Conservation (phyloP, 2,329 filamentous ascomycete genomes). For the Oidium heveae region DNA sequence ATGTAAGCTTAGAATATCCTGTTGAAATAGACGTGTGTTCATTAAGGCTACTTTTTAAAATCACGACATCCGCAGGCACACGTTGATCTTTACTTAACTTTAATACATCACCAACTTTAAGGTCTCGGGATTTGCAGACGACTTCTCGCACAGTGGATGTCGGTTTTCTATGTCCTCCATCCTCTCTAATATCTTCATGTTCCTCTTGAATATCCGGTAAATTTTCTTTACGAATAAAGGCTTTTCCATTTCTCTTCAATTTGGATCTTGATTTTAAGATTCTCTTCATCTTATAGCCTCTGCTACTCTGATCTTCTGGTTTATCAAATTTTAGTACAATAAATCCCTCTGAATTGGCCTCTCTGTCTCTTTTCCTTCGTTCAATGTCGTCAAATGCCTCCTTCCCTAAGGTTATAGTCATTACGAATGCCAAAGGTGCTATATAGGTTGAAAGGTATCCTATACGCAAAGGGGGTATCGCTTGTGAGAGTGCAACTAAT, state of each 20-base stretch:
- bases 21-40: conserved; percentile 19
- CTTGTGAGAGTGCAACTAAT: conserved; percentile 79
- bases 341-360: conserved; percentile 84
- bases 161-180: conserved; percentile 17
- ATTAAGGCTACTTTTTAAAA: conserved; percentile 53
- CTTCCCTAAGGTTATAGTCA: conserved; percentile 79
- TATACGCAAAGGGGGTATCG: conserved; percentile 69
- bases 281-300: conserved; percentile 16
- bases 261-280: conserved; percentile 22
- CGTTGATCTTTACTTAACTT: conserved; percentile 81
- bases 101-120: conserved; percentile 88
- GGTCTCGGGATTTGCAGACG: conserved; percentile 58
- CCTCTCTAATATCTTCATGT: conserved; percentile 26
- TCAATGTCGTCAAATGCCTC: conserved; percentile 88
- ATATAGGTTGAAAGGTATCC: conserved; percentile 91
- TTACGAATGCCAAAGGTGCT: conserved; percentile 73
- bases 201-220: conserved; percentile 46
- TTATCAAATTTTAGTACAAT: conserved; percentile 50
- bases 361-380: conserved; percentile 60
- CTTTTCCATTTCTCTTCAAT: conserved; percentile 16
- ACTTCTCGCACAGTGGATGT: conserved; percentile 36
- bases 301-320: conserved; percentile 15
- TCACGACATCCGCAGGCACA: conserved; percentile 81
- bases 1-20: conserved; percentile 1
- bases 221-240: conserved; percentile 16